These are phyloP conservation scores for Rhynchosporium secalis DNA, from an alignment of 2,329 filamentous ascomycete genomes.

Conservation along the genomic window DNA sequence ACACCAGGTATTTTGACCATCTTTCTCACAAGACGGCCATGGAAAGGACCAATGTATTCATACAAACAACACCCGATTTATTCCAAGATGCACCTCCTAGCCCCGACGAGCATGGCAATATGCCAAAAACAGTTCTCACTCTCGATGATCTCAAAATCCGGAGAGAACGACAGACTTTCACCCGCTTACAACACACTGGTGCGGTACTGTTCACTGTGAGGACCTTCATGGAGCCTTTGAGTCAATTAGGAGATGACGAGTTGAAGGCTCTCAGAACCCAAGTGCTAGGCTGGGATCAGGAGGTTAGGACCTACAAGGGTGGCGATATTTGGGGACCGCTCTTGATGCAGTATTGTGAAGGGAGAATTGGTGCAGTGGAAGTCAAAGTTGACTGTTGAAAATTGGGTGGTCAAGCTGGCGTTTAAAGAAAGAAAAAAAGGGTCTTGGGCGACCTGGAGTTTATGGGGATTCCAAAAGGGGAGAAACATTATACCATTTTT, in stretches of 20 bases:
- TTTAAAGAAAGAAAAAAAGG: not conserved
- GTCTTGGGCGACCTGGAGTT: not conserved
- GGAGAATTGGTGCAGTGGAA: slow-evolving; percentile 13
- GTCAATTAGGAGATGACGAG: slow-evolving; percentile 45
- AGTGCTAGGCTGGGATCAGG: slow-evolving; percentile 47
- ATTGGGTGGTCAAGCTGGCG: not conserved
- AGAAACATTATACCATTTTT: not conserved
- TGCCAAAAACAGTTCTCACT: slow-evolving; percentile 37
- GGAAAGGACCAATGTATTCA: slow-evolving; percentile 51
- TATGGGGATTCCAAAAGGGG: not conserved
- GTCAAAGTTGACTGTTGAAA: not conserved
- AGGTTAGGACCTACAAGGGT: slow-evolving; percentile 48
- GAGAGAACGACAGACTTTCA: slow-evolving; percentile 52
- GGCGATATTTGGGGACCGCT: slow-evolving; percentile 43
- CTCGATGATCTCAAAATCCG: slow-evolving; percentile 47
- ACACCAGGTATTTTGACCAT: slow-evolving; percentile 46
- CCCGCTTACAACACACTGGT: slow-evolving; percentile 45
- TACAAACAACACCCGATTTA: slow-evolving; percentile 48
- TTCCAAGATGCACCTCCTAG: slow-evolving; percentile 48
- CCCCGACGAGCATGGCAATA: not conserved
- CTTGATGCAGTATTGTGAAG: slow-evolving; percentile 27
- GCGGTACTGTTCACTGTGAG: slow-evolving; percentile 52
- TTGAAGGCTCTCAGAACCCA: slow-evolving; percentile 46
- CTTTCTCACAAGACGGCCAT: slow-evolving; percentile 46
- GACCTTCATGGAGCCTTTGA: slow-evolving; percentile 46